These are phyloP conservation scores for Porcisia deanei DNA, from an alignment of 208 protist genomes.

Conservation along the genomic window DNA sequence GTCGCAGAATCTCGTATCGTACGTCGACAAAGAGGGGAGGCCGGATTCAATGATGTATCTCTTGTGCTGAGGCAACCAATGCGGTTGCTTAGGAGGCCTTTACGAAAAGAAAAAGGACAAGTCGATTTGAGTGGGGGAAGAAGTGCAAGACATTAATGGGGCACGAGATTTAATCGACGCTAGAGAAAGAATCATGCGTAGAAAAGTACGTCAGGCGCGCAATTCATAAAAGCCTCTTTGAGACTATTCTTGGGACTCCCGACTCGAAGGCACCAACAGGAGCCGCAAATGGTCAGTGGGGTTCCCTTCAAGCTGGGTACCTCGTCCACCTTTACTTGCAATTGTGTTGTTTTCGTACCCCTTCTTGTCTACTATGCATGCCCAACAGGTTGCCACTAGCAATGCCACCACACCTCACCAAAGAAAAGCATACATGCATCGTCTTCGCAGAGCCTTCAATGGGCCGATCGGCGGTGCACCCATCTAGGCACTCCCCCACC, in stretches of 20 bases:
- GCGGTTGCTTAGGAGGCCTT: neutral
- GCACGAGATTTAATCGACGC: neutral
- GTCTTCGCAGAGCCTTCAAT: neutral
- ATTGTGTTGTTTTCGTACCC: neutral
- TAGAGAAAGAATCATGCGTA: neutral
- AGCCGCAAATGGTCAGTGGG: neutral
- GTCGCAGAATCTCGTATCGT: neutral
- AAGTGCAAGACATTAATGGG: neutral
- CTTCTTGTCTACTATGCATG: neutral
- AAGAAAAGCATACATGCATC: neutral
- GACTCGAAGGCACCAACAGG: neutral
- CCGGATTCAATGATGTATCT: neutral
- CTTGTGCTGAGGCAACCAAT: neutral
- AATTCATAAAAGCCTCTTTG: neutral
- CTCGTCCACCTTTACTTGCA: neutral
- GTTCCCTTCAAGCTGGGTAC: neutral
- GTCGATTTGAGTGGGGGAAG: neutral
- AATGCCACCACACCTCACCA: neutral
- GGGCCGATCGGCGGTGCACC: neutral
- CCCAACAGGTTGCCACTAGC: neutral
- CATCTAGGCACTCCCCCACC: neutral
- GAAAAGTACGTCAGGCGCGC: neutral
- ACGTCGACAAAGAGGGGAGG: neutral
- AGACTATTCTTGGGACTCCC: neutral
- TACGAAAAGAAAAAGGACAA: too few relatives aligned